Evolutionary conservation across 2,329 filamentous ascomycete species (phyloP), one percentile per base, ranked within the genome.

Genomic region (Colletotrichum australisinense): DNA sequence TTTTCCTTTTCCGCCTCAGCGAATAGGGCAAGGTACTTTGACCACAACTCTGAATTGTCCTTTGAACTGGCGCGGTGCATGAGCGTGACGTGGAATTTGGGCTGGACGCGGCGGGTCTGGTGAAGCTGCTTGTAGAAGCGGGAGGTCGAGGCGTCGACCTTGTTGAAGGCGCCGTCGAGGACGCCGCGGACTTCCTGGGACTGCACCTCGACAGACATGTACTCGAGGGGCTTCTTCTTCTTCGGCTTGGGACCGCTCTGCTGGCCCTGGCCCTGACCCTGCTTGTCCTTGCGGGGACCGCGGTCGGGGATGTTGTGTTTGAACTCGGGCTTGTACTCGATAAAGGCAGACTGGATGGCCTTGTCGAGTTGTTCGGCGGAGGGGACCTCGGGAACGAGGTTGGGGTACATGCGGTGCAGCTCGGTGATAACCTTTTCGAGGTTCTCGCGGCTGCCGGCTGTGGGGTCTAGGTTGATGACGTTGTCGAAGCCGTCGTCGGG

Each of bases 61-160:
- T 86, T 86, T 11, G 90, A 85, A 3, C 85, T 86, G 12, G 92
- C 91, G 59, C 93, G 92, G 82, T 99, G 97, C 81, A 98, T 95
- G 52, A 99, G 89, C 0, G 97, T 99, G 71, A 99, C 94, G 81
- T 99, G 97, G 81, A 98, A 99, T 53, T 92, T 88, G n/a, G 88
- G 80, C 82, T 98, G 96, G 6, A 98, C 84, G 67, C 97, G 93
- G 24, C 92, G 89, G 2, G 88, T 89, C 76, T 93, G 88, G 81
- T 93, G 90, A 42, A 99, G 88, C 70, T 94, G 90, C 77, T 89
- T 90, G 85, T 94, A 99, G 79, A 98, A 92, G 26, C 85, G 87
- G n/a, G 90, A 85, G 38, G 85, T 86, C 19, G 89, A 84, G 49
- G 62, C 64, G 9, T 79, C 79, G 38, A 80, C 80, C 8, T 64